phyloP scores from a whole-genome alignment of 2,329 filamentous ascomycete species.

The Monilinia laxa region DNA sequence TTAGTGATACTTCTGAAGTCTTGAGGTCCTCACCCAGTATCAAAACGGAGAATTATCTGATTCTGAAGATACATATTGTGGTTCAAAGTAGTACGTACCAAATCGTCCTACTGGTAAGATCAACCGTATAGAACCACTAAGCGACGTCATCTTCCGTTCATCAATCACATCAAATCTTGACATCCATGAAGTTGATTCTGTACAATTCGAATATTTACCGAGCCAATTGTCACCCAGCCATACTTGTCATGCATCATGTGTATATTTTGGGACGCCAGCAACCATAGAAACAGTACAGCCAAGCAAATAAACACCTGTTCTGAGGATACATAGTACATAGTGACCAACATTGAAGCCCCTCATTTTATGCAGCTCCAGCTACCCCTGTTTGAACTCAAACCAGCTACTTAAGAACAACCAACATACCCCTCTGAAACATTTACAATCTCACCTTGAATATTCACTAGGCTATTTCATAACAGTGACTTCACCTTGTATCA shows the following conservation, averaged over 20 bases:
- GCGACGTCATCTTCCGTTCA: background rate
- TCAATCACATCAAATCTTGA: background rate
- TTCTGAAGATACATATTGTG: background rate
- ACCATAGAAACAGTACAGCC: background rate
- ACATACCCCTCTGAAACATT: background rate
- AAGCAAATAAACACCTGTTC: conserved; percentile 14
- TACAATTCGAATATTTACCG: background rate
- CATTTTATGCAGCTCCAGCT: conserved; percentile 14
- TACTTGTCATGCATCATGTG: background rate
- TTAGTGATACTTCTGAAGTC: background rate
- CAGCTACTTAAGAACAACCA: background rate
- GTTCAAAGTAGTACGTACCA: background rate
- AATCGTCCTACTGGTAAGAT: no score
- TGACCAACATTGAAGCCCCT: conserved; percentile 6
- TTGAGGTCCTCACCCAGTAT: background rate
- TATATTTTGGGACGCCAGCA: background rate
- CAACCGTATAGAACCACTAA: no score
- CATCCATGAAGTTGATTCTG: background rate
- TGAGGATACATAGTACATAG: conserved; percentile 8
- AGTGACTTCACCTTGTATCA: background rate
- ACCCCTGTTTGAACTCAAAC: conserved; percentile 15
- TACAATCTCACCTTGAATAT: background rate
- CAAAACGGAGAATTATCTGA: background rate
- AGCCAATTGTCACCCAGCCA: background rate
- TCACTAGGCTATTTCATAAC: background rate